Conservation (phyloP, 2,329 filamentous ascomycete species). For the Hypoxylon sp. region DNA sequence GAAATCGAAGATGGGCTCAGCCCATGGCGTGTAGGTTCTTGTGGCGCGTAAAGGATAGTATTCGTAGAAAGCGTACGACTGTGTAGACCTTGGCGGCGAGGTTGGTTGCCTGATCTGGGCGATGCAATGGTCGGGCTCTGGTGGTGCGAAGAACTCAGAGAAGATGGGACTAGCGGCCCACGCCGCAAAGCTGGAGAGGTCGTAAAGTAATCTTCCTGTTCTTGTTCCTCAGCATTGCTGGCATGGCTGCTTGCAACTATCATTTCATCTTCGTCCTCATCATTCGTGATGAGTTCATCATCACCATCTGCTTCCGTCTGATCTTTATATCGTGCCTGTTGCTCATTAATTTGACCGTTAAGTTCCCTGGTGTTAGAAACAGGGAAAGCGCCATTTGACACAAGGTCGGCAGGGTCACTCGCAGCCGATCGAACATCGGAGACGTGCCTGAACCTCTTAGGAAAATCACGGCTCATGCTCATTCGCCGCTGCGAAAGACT, state of each 20-base stretch:
- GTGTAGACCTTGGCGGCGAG: slow-evolving; percentile 65
- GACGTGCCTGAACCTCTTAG: slow-evolving; percentile 62
- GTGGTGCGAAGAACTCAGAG: slow-evolving; percentile 48
- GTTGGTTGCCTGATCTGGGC: slow-evolving; percentile 48
- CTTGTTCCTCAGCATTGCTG: slow-evolving; percentile 47
- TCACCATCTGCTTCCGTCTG: slow-evolving; percentile 90
- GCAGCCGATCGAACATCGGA: slow-evolving; percentile 71
- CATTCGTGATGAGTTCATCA: slow-evolving; percentile 87
- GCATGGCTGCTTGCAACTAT: slow-evolving; percentile 58
- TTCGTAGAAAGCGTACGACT: slow-evolving; percentile 81
- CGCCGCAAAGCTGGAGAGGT: slow-evolving; percentile 63
- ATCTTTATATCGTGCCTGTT: slow-evolving; percentile 64
- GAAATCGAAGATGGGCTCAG: slow-evolving; percentile 61
- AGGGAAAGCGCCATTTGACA: slow-evolving; percentile 60
- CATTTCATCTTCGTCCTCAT: slow-evolving; percentile 74
- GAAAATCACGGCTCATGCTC: slow-evolving; percentile 64
- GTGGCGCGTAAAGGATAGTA: slow-evolving; percentile 86
- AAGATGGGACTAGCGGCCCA: slow-evolving; percentile 52
- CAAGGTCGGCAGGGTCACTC: slow-evolving; percentile 74
- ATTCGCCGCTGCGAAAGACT: slow-evolving; percentile 66
- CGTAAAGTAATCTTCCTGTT: slow-evolving; percentile 68
- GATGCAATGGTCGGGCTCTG: slow-evolving; percentile 54
- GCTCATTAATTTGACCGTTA: slow-evolving; percentile 58
- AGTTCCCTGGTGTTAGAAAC: slow-evolving; percentile 48
- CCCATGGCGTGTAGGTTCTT: slow-evolving; percentile 56